Conservation (phyloP, 1,284 basidiomycete species). For the Stereum hirsutum region DNA sequence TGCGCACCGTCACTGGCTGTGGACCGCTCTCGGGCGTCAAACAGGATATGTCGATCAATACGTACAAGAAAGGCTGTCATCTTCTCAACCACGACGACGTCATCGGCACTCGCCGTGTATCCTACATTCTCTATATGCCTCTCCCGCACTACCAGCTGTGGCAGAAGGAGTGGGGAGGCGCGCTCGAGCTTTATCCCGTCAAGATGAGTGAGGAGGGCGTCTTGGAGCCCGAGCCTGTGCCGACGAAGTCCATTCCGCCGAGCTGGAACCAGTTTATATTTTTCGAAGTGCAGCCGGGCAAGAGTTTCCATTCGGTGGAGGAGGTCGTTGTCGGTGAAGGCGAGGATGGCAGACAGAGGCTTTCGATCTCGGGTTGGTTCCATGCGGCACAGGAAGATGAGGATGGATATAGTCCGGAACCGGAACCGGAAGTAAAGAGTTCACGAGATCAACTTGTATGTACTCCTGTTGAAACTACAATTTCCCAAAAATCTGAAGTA, state of each 20-base stretch:
- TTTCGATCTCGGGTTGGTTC: slow-evolving; percentile 97
- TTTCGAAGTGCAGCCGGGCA: slow-evolving; percentile 85
- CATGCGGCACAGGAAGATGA: slow-evolving; percentile 89
- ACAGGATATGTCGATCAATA: slow-evolving; percentile 94
- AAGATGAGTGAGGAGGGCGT: slow-evolving; percentile 35
- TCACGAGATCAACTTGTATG: slow-evolving; percentile 77
- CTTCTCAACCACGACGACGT: slow-evolving; percentile 98
- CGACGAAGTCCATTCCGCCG: slow-evolving; percentile 60
- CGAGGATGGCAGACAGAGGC: slow-evolving; percentile 59
- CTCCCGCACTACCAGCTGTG: slow-evolving; percentile 65
- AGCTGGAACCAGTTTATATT: slow-evolving; percentile 98
- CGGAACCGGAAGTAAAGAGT: slow-evolving; percentile 39
- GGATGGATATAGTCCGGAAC: slow-evolving; percentile 67
- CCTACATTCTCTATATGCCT: slow-evolving; percentile 97
- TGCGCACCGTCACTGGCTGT: slow-evolving; percentile 87
- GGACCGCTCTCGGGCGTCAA: slow-evolving; percentile 88
- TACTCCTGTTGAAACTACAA: slow-evolving; percentile 9
- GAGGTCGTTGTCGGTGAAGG: slow-evolving; percentile 82
- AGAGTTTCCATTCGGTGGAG: slow-evolving; percentile 95
- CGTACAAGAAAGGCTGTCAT: slow-evolving; percentile 88
- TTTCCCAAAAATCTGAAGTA: neutral
- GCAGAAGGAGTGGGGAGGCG: slow-evolving; percentile 86
- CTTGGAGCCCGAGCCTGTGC: slow-evolving; percentile 54
- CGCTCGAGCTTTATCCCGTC: slow-evolving; percentile 90
- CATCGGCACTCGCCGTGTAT: slow-evolving; percentile 90